Conservation (phyloP, 768 basidiomycete genomes). For the Grammothele lineata region DNA sequence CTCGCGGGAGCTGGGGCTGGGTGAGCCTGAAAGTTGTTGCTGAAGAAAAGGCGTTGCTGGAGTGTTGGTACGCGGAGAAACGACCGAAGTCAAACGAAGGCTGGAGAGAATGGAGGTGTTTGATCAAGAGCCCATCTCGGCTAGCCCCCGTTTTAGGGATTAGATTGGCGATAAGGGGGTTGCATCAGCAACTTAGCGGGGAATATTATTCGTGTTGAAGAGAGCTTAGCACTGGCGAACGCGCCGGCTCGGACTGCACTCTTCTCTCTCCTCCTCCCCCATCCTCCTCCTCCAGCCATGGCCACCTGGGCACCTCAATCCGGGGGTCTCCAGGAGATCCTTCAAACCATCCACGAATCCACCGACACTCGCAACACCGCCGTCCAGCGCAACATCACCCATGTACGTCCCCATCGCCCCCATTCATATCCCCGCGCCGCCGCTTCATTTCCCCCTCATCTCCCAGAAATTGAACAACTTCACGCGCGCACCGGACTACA, state of each 20-base stretch:
- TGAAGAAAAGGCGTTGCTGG: too few relatives aligned
- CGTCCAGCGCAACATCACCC: conserved; percentile 75
- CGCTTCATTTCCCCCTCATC: conserved; percentile 15
- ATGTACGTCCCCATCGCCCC: conserved; percentile 43
- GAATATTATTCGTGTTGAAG: neutral
- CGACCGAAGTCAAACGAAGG: too few relatives aligned
- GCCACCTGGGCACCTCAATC: conserved; percentile 79
- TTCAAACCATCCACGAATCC: conserved; percentile 88
- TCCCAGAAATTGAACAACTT: conserved; percentile 81
- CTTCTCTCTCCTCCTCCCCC: conserved; percentile 4
- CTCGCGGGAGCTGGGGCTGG: too few relatives aligned
- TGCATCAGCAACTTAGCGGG: conserved; percentile 6
- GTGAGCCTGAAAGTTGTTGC: too few relatives aligned
- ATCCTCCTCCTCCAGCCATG: conserved; percentile 32
- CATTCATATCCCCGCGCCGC: too few relatives aligned
- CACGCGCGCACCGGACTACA: conserved; percentile 88
- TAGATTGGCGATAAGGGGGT: conserved; percentile 9
- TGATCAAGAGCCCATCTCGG: too few relatives aligned
- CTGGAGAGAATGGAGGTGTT: too few relatives aligned
- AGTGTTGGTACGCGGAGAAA: too few relatives aligned
- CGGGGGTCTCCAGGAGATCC: conserved; percentile 85
- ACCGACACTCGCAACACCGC: conserved; percentile 70
- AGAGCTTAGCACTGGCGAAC: too few relatives aligned
- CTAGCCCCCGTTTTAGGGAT: too few relatives aligned
- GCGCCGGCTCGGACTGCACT: conserved; percentile 4